phyloP scores from a whole-genome alignment of 495 filamentous ascomycete genomes.

The Xylaria grammica region DNA sequence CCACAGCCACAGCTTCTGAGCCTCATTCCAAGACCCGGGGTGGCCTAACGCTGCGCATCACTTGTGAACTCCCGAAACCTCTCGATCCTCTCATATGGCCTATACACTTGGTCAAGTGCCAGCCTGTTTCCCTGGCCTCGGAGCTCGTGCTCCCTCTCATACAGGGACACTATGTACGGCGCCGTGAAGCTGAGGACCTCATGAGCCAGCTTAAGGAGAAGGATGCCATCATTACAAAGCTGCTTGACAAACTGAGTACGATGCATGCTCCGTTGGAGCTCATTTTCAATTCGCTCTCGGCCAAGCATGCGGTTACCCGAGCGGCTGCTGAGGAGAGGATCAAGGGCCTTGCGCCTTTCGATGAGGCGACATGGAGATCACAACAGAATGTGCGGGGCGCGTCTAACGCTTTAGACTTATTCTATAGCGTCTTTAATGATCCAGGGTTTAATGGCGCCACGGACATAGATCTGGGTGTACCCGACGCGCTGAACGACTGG shows the following conservation, averaged over 20 bases:
- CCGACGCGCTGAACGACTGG: slow-evolving; percentile 49
- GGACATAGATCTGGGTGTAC: slow-evolving; percentile 36
- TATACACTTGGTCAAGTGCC: slow-evolving; percentile 60
- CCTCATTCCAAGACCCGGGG: slow-evolving; percentile 31
- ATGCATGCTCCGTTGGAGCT: slow-evolving; percentile 69
- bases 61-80: slow-evolving; percentile 67
- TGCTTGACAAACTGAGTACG: slow-evolving; percentile 79
- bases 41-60: slow-evolving; percentile 62
- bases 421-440: slow-evolving; percentile 42
- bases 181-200: slow-evolving; percentile 59
- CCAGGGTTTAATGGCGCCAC: slow-evolving; percentile 33
- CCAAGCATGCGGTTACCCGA: slow-evolving; percentile 53
- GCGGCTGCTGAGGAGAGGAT: slow-evolving; percentile 56
- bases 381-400: slow-evolving; percentile 38
- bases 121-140: slow-evolving; percentile 58
- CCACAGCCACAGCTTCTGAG: slow-evolving; percentile 18
- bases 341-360: slow-evolving; percentile 61
- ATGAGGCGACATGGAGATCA: slow-evolving; percentile 52
- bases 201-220: slow-evolving; percentile 70
- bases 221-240: slow-evolving; percentile 74
- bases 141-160: slow-evolving; percentile 75
- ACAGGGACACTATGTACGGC: slow-evolving; percentile 58
- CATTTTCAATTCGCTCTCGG: slow-evolving; percentile 70
- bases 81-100: slow-evolving; percentile 74
- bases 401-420: slow-evolving; percentile 40